Base-by-base conservation (phyloP, 345 rosid species). In the Eucalyptus marginata region DNA sequence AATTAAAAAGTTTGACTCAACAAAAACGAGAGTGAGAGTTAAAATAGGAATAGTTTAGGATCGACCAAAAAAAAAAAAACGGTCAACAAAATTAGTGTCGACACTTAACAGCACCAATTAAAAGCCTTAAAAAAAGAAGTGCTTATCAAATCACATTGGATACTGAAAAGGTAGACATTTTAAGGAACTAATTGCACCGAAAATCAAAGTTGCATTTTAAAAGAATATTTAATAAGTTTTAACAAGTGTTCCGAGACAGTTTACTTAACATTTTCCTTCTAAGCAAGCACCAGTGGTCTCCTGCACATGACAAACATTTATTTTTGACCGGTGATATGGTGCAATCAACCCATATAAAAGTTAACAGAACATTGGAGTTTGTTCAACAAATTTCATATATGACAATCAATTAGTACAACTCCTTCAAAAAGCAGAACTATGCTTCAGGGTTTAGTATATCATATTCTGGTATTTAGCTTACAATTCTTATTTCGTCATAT, bases 41-140 rank as follows among this genome's bases (percentile, higher is more conserved):
- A n/a, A n/a, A n/a, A n/a, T n/a, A n/a, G n/a, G n/a, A n/a, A n/a
- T n/a, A n/a, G n/a, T n/a, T n/a, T n/a, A n/a, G n/a, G n/a, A n/a
- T n/a, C n/a, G n/a, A n/a, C n/a, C n/a, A n/a, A n/a, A n/a, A n/a
- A n/a, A n/a, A n/a, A n/a, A n/a, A n/a, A n/a, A n/a, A 51, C 1
- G 1, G 20, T 51, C 3, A 4, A 51, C 20, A 3, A 16, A 51
- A 6, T 51, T 51, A 2, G 0, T 6, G 18, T 16, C 20, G 6
- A 51, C 20, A 71, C 25, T 71, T 66, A 7, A 71, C 8, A 10
- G 8, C 25, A 71, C 46, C 25, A 5, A 8, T 71, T 36, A 36
- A 71, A 71, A 36, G 46, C 81, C 40, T 36, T 20, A 18, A 71
- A 16, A 33, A 62, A 2, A 36, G 1, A 33, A 71, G 11, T 33